A percentile compares a stretch with the other conserved stretches of the same genome.
phyloP scores from a whole-genome alignment of 495 filamentous ascomycete species.

The Neurospora sp. region DNA sequence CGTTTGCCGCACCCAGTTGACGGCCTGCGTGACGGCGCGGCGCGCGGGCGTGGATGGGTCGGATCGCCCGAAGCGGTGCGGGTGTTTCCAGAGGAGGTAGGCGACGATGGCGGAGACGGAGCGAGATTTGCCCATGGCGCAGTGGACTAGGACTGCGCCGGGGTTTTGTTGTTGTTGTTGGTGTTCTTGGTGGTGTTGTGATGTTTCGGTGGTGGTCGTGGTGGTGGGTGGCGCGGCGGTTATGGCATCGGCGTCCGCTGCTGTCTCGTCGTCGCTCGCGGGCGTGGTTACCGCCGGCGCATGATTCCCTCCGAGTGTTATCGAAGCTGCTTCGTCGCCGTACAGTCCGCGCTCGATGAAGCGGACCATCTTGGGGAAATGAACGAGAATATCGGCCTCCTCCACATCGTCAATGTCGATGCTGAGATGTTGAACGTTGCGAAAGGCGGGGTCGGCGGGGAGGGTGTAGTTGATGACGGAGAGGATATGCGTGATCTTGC shows the following conservation, averaged over 20 bases:
- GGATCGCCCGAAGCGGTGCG: slow-evolving; percentile 30
- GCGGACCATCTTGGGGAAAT: slow-evolving; percentile 62
- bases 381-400: slow-evolving; percentile 73
- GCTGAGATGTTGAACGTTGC: slow-evolving; percentile 55
- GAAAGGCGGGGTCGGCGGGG: slow-evolving; percentile 24
- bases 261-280: not conserved
- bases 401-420: slow-evolving; percentile 83
- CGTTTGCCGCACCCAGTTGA: slow-evolving; percentile 47
- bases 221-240: not conserved
- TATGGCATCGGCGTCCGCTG: not conserved
- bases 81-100: slow-evolving; percentile 64
- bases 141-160: slow-evolving; percentile 43
- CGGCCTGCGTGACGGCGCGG: slow-evolving; percentile 25
- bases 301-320: not conserved
- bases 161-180: not conserved
- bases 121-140: slow-evolving; percentile 93
- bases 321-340: slow-evolving; percentile 16
- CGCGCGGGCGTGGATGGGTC: slow-evolving; percentile 13
- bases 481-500: slow-evolving; percentile 83
- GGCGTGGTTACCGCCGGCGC: not conserved
- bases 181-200: not conserved
- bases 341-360: slow-evolving; percentile 73
- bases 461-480: slow-evolving; percentile 52
- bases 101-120: slow-evolving; percentile 78
- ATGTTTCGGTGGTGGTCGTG: not conserved